Conservation (phyloP, 2,329 filamentous ascomycete species). For the Fusarium pseudograminearum region DNA sequence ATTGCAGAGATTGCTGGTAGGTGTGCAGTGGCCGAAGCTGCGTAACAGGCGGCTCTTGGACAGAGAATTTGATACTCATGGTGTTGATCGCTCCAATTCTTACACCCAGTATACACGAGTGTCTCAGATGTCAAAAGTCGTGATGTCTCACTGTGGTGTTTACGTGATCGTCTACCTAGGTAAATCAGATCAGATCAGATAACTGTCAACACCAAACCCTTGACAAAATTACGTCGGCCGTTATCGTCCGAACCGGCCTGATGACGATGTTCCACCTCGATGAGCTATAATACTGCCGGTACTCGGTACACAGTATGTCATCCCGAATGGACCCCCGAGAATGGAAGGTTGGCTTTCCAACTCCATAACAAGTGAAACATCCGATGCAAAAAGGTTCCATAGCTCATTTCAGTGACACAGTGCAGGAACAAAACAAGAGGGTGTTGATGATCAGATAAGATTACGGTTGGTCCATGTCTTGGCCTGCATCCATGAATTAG, state of each 20-base stretch:
- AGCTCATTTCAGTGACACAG: conserved; percentile 17
- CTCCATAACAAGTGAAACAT: conserved; percentile 22
- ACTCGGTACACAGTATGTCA: conserved; percentile 8
- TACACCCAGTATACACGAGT: background rate
- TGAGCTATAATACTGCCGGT: background rate
- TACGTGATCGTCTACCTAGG: background rate
- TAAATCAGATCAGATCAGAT: background rate
- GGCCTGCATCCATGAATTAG: background rate
- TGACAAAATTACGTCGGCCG: conserved; percentile 4
- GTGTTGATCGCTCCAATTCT: background rate
- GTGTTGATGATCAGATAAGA: conserved; percentile 29
- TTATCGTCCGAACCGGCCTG: background rate
- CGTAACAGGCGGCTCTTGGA: conserved; percentile 10
- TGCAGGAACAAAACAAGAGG: background rate
- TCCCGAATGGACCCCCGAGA: background rate
- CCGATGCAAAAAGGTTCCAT: conserved; percentile 1
- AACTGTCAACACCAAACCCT: background rate
- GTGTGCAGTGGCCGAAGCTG: conserved; percentile 33
- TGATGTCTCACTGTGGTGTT: conserved; percentile 4
- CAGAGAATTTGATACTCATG: conserved; percentile 7
- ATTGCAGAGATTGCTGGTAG: background rate
- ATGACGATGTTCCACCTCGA: conserved; percentile 18
- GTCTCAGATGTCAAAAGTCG: background rate
- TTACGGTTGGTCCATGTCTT: conserved; percentile 3
- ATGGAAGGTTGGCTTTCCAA: background rate